Evolutionary conservation across 2,329 filamentous ascomycete genomes (phyloP), one percentile per base, ranked within the genome.

Genomic region (Claviceps purpurea): DNA sequence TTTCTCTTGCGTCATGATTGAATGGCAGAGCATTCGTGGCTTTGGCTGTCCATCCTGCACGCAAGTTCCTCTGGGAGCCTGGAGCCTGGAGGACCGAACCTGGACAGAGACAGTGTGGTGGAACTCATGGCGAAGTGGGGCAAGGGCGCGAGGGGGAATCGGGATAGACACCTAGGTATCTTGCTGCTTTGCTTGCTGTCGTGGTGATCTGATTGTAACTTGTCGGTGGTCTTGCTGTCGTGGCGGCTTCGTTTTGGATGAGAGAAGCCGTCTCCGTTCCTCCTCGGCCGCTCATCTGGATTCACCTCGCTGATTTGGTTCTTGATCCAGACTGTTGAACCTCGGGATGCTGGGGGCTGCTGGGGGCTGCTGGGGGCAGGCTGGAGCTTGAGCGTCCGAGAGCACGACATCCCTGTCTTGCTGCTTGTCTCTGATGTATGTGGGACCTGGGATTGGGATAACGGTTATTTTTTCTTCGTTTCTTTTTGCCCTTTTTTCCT

Each of bases 401-500:
- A 54, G 45, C 50, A 26, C 22, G 30, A 24, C 47, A 52, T 52
- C 50, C 52, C 42, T 54, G 52, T 42, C 41, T 10, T 22, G n/a
- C 26, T 11, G n/a, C 24, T 8, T 22, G 38, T 26, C 13, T 30
- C 38, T 44, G 39, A 46, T 30, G 39, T 54, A 22, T 42, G 20
- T 39, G 22, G 18, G n/a, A 16, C 11, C 49, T 40, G n/a, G 40
- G 16, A 11, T n/a, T 41, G 50, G 50, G 20, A 30, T 45, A 43
- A 39, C 49, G 49, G 45, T 37, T 45, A 22, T 24, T 49, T 37
- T 34, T 50, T 50, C 42, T 41, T 47, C 11, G 26, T 47, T 26
- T 41, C 49, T 41, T 26, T 40, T n/a, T 40, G 20, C 24, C 7
- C 30, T n/a, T 30, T 26, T n/a, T 13, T 47, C 16, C 4, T 14